Base-by-base conservation (phyloP, 2,329 filamentous ascomycete genomes). In the Calonectria crousiana region DNA sequence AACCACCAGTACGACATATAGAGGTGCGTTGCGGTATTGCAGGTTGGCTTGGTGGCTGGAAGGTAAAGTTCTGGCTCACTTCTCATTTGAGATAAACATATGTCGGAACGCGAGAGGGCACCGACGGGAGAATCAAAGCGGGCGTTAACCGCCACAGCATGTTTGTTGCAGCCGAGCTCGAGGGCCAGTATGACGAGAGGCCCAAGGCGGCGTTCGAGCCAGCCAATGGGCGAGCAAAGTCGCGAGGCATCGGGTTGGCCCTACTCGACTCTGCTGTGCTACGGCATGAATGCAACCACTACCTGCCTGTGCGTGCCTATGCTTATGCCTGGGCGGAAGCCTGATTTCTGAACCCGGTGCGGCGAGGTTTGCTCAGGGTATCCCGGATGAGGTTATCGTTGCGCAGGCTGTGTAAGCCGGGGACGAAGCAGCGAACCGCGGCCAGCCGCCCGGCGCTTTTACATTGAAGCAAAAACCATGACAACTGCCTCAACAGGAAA, bases 251-350 rank as follows among this genome's bases (percentile, higher is more conserved):
- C 72, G 72, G 68, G 69, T 67, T 52, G 38, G 53, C 38, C 56
- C 36, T 62, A 36, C 60, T 75, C 66, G 44, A 47, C 44, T 13
- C 20, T 71, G 56, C 66, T 65, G 65, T 74, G 52, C 58, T 72
- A 79, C 75, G 60, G 71, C 78, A 77, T 76, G 68, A 60, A 71
- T 78, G 77, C 76, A 78, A 66, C 72, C 71, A 76, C 72, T 71
- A 76, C 68, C 66, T 58, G 51, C 72, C 67, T 69, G n/a, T 56
- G 68, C 36, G 47, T 41, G 20, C 38, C 60, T 65, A 36, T 67
- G 65, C 34, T 62, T 62, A 71, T 77, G 74, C 47, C 41, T 78
- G 56, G 23, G 76, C 70, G 73, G 71, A 77, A 80, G 78, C 76
- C 73, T 77, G 78, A 76, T 79, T 75, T 73, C 71, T 51, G 60